phyloP scores from a whole-genome alignment of 1,284 basidiomycete species.

The Mycena sp. region DNA sequence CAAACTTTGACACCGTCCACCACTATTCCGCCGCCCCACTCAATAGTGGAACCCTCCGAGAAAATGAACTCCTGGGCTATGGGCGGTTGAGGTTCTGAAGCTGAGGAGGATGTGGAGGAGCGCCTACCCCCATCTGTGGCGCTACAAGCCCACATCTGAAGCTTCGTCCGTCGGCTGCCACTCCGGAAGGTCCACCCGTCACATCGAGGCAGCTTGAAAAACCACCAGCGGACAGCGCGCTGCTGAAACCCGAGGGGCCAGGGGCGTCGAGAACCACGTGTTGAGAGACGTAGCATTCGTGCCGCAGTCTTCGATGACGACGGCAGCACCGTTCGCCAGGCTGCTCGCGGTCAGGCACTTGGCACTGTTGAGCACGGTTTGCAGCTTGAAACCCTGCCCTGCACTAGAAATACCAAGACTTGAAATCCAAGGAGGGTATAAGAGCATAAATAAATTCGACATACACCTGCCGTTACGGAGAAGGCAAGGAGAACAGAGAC shows the following conservation, averaged over 20 bases:
- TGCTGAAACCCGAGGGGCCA: slow-evolving; percentile 3
- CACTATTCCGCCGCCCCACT: slow-evolving; percentile 1
- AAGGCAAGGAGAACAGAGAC: slow-evolving; percentile 4
- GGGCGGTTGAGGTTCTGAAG: slow-evolving; percentile 1
- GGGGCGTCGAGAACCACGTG: slow-evolving; percentile 2
- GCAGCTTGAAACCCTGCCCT: slow-evolving; percentile 2
- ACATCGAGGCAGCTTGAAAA: slow-evolving; percentile 3
- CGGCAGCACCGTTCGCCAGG: slow-evolving; percentile 6
- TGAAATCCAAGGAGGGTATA: slow-evolving; percentile 2
- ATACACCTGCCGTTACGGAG: slow-evolving; percentile 13
- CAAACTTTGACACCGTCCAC: neutral
- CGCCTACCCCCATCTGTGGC: neutral
- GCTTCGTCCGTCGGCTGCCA: slow-evolving; percentile 12
- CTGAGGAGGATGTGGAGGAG: slow-evolving; percentile 1
- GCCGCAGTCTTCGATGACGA: slow-evolving; percentile 15
- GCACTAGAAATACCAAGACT: slow-evolving; percentile 4
- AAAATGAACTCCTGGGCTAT: slow-evolving; percentile 5
- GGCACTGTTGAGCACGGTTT: slow-evolving; percentile 3
- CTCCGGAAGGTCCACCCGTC: slow-evolving; percentile 4
- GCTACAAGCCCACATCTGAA: slow-evolving; percentile 12
- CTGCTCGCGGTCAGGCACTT: slow-evolving; percentile 11
- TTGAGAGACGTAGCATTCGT: slow-evolving; percentile 14
- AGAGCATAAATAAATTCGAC: neutral
- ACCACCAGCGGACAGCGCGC: neutral
- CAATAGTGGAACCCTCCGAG: neutral